A percentile compares a stretch with the other conserved stretches of the same genome.
Conservation (phyloP, 129 eudicot genomes). For the Helichrysum umbraculigerum region DNA sequence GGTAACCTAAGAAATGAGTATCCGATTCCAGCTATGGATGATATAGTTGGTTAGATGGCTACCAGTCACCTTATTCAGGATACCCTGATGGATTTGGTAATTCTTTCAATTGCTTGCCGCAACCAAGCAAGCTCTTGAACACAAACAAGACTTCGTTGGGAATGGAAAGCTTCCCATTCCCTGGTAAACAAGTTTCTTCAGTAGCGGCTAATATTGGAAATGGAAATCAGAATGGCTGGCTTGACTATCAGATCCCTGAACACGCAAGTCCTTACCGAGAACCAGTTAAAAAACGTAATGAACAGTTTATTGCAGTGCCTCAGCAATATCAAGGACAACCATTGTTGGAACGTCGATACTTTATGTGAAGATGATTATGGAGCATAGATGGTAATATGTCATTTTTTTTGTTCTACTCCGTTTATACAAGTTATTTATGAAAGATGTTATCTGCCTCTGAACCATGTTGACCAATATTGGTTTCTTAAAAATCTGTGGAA, state of each 20-base stretch:
- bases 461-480: background rate
- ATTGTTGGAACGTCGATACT: conserved; percentile 76
- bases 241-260: conserved; percentile 48
- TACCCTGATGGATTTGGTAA: conserved; percentile 46
- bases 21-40: conserved; percentile 50
- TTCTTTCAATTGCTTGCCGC: conserved; percentile 46
- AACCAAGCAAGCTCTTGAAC: conserved; percentile 40
- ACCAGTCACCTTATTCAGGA: conserved; percentile 56
- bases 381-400: conserved; percentile 44
- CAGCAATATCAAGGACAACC: conserved; percentile 85
- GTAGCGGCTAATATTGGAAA: conserved; percentile 36
- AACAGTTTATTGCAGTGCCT: conserved; percentile 50
- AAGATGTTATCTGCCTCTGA: conserved; percentile 4
- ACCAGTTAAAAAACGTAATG: conserved; percentile 54
- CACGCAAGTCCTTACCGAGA: conserved; percentile 46
- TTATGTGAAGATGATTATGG: conserved; percentile 62
- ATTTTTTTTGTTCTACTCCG: background rate
- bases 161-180: conserved; percentile 77
- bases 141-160: conserved; percentile 51
- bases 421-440: background rate
- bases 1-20: conserved; percentile 21
- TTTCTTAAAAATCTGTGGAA: conserved; percentile 13
- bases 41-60: conserved; percentile 93
- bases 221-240: conserved; percentile 44
- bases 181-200: conserved; percentile 79